Base-by-base conservation (phyloP, 106 monocot species). In the Cymbidium sinense region DNA sequence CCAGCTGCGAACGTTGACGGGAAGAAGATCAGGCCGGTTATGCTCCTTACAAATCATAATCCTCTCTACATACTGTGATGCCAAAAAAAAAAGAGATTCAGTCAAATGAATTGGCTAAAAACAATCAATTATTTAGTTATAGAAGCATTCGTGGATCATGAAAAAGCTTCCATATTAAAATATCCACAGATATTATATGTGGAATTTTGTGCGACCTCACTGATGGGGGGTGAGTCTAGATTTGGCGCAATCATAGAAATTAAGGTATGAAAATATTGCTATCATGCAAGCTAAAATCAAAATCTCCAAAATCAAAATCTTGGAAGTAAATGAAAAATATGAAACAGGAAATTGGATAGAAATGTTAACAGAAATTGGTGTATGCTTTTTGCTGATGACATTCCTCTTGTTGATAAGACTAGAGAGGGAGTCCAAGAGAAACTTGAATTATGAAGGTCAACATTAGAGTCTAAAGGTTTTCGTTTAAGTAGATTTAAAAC, bases 11-110 rank as follows among this genome's bases (percentile, higher is more conserved):
- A 55, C 21, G 67, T 81, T 28, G 44, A 69, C 25, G 10, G 18
- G 82, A 74, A 70, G 75, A 77, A 82, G 67, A 79, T 77, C 78
- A 76, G 85, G 64, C 21, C 89, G 61, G 21, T 54, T 77, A 29
- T 64, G 50, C 80, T 89, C 86, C 80, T 87, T 87, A 13, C 78
- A 80, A 52, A 92, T 81, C 51, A 91, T 82, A 79, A 54, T 64
- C 80, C 88, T 98, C 44, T 90, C 91, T 43, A 86, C 87, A 75
- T 98, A 98, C 96, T 98, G 87, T 76, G 82, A 79, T 44, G 34
- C 25, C 25, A 67, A 65, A 58, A 36, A 11, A 25, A 36, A 37
- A 34, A 4, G 5, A 69, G 36, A 71, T 71, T 70, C 37, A 36
- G 36, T 33, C 67, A 67, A 33, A 1, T 47, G 11, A 47, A 41